Conservation (phyloP, 108 stramenopile species). For the Cyclotella sp. region DNA sequence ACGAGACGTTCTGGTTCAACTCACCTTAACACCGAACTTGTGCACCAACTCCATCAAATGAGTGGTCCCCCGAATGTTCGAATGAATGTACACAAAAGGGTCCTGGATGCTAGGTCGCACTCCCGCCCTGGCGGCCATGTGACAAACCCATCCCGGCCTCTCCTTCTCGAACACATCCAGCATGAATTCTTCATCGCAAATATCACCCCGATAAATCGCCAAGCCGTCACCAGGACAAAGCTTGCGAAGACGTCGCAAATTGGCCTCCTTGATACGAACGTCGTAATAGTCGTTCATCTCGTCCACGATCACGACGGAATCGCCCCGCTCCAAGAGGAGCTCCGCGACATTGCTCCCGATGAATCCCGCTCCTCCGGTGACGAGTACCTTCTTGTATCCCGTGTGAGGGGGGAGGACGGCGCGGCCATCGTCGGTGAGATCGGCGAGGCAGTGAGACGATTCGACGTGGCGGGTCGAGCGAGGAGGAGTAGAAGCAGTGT, state of each 20-base stretch:
- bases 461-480: slow-evolving; percentile 2
- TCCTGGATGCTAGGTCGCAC: slow-evolving; percentile 95
- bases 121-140: slow-evolving; percentile 97
- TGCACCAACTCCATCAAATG: slow-evolving; percentile 91
- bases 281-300: slow-evolving; percentile 99
- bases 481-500: slow-evolving; percentile 9
- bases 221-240: slow-evolving; percentile 52
- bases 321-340: slow-evolving; percentile 86
- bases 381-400: slow-evolving; percentile 91
- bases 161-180: slow-evolving; percentile 78
- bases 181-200: slow-evolving; percentile 93
- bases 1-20: not conserved
- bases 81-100: slow-evolving; percentile 97
- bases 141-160: slow-evolving; percentile 89
- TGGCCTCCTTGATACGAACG: slow-evolving; percentile 88
- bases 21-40: slow-evolving; percentile 67
- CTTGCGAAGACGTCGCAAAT: slow-evolving; percentile 68
- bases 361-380: slow-evolving; percentile 98
- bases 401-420: slow-evolving; percentile 64
- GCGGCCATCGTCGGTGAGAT: slow-evolving; percentile 18
- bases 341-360: slow-evolving; percentile 91
- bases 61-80: slow-evolving; percentile 96
- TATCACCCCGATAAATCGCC: slow-evolving; percentile 89
- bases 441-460: slow-evolving; percentile 16
- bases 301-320: slow-evolving; percentile 96